phyloP scores from a whole-genome alignment of 2,329 filamentous ascomycete species.

The Ascochyta clinopodiicola region DNA sequence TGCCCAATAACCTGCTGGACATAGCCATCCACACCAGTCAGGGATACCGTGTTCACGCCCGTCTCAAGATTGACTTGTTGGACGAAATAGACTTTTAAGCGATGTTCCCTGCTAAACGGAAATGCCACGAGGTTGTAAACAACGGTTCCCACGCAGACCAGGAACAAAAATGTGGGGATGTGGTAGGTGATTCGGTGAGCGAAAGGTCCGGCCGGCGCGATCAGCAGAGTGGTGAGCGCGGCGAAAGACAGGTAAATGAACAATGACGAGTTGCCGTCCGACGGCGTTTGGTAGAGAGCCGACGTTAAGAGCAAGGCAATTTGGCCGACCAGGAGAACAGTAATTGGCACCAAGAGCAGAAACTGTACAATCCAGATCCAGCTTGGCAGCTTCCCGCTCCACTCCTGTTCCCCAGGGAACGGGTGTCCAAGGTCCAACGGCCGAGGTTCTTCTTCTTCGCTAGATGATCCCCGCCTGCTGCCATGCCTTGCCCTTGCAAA shows the following conservation, averaged over 20 bases:
- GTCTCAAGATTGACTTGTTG: slow-evolving; percentile 79
- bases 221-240: slow-evolving; percentile 70
- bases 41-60: slow-evolving; percentile 70
- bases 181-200: slow-evolving; percentile 86
- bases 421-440: slow-evolving; percentile 35
- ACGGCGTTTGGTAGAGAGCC: slow-evolving; percentile 78
- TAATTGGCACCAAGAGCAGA: slow-evolving; percentile 77
- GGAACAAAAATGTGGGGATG: slow-evolving; percentile 76
- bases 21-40: slow-evolving; percentile 46
- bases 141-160: slow-evolving; percentile 75
- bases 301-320: slow-evolving; percentile 75
- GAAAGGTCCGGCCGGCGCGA: slow-evolving; percentile 82
- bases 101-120: slow-evolving; percentile 80
- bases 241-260: slow-evolving; percentile 75
- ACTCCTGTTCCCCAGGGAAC: slow-evolving; percentile 79
- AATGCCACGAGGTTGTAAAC: slow-evolving; percentile 88
- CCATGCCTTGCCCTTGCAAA: slow-evolving; percentile 63
- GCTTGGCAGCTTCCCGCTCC: slow-evolving; percentile 78
- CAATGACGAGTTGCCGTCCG: slow-evolving; percentile 78
- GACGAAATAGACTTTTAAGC: slow-evolving; percentile 86
- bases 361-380: slow-evolving; percentile 93
- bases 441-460: slow-evolving; percentile 49
- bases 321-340: slow-evolving; percentile 78
- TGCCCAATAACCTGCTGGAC: slow-evolving; percentile 65
- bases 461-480: slow-evolving; percentile 47